Evolutionary conservation across 1,284 basidiomycete species (phyloP).

Genomic region (Vanrija sp.): DNA sequence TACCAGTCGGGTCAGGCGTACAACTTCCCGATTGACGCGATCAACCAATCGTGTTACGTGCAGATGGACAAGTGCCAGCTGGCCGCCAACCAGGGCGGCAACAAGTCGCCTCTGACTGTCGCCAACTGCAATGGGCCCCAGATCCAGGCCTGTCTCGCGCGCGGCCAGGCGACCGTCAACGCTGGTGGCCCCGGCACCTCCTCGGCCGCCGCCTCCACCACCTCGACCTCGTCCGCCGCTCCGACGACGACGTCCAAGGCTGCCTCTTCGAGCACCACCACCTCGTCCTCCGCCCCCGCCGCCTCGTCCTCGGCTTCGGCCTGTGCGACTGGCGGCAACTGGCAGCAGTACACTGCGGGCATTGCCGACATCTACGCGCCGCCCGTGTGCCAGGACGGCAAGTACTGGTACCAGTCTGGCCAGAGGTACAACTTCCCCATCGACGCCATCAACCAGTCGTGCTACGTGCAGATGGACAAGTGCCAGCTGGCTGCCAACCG

Average conservation of each 20-base stretch:
- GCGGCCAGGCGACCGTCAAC: background rate
- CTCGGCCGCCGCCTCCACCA: conserved; percentile 13
- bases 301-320: conserved; percentile 56
- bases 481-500: conserved; percentile 25
- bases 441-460: conserved; percentile 24
- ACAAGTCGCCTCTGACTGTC: conserved; percentile 21
- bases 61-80: conserved; percentile 28
- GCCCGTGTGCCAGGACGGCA: background rate
- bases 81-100: conserved; percentile 22
- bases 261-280: conserved; percentile 14
- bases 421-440: conserved; percentile 23
- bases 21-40: conserved; percentile 26
- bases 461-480: conserved; percentile 26
- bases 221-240: conserved; percentile 45
- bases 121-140: conserved; percentile 15
- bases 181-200: no score
- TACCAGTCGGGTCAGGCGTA: conserved; percentile 12
- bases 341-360: background rate
- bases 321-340: background rate
- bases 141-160: conserved; percentile 2
- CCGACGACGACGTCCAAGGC: conserved; percentile 56
- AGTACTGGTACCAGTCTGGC: conserved; percentile 5
- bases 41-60: conserved; percentile 24
- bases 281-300: conserved; percentile 46
- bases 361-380: background rate